Evolutionary conservation across 1,139 yeast species (phyloP).

Genomic region (Hyphopichia pseudoburtonii): DNA sequence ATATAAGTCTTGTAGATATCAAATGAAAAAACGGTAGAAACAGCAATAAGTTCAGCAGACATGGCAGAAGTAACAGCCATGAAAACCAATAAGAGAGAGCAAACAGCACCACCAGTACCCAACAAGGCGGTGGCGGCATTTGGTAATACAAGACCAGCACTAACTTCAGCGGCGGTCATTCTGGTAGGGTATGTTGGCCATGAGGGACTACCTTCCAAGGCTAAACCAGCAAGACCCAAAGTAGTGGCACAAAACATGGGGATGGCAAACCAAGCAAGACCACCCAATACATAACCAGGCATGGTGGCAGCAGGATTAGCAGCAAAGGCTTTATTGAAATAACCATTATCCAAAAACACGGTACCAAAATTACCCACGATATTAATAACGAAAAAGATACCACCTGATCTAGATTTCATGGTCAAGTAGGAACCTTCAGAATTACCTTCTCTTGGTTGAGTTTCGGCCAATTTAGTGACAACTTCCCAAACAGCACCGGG

Average conservation of each 20-base stretch:
- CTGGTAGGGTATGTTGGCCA: slow-evolving; percentile 79
- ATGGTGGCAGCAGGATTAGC: slow-evolving; percentile 81
- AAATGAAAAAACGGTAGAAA: slow-evolving; percentile 79
- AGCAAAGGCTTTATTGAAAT: slow-evolving; percentile 89
- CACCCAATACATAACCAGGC: slow-evolving; percentile 90
- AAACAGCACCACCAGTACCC: slow-evolving; percentile 86
- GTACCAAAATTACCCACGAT: slow-evolving; percentile 88
- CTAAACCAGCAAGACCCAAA: slow-evolving; percentile 78
- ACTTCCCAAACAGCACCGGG: slow-evolving; percentile 79
- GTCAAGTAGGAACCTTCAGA: slow-evolving; percentile 77
- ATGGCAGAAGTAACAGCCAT: slow-evolving; percentile 81
- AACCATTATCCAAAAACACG: slow-evolving; percentile 84
- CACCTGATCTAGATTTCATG: slow-evolving; percentile 74
- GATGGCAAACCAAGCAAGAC: slow-evolving; percentile 89
- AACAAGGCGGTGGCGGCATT: slow-evolving; percentile 82
- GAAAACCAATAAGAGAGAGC: slow-evolving; percentile 71
- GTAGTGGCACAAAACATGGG: slow-evolving; percentile 83
- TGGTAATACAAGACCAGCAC: slow-evolving; percentile 81
- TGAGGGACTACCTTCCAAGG: slow-evolving; percentile 61
- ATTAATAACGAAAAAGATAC: slow-evolving; percentile 80
- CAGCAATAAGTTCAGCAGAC: slow-evolving; percentile 88
- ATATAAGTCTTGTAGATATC: slow-evolving; percentile 81
- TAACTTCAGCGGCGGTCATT: slow-evolving; percentile 65
- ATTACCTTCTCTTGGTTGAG: slow-evolving; percentile 69
- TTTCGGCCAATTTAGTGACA: slow-evolving; percentile 55